Evolutionary conservation across 2,329 filamentous ascomycete species (phyloP), one percentile per base, ranked within the genome.

Genomic region (Harringtonia aguacate): DNA sequence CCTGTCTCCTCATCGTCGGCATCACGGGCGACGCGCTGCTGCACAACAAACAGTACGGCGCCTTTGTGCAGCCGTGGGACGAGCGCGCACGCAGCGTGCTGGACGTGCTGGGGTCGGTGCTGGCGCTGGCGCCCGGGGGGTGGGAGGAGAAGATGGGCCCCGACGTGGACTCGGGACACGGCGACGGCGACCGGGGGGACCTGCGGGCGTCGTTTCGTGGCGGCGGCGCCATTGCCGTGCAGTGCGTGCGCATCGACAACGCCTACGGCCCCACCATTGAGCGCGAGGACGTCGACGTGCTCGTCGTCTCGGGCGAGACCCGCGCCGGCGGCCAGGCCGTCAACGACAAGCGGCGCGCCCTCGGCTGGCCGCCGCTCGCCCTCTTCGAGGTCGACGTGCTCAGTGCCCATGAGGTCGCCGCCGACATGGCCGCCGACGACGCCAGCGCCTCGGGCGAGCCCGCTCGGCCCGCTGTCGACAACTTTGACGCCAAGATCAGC

Each of bases 311-410:
- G 7, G 81, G 77, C 13, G 92, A 98, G 67, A 97, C 92, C 15
- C 75, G 86, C 42, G 73, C 79, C 2, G 92, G 92, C 29, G 92
- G 89, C 6, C 69, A 77, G 47, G 85, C 85, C 0, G 86, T 98
- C 52, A 98, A 98, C 58, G 73, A 83, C n/a, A 85, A 82, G 59
- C 76, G 92, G 36, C 65, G 57, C 24, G 83, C 85, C 53, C 82
- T 81, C 48, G 85, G 84, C 3, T 95, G 87, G 88, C 66, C 69
- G 30, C 62, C 69, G 21, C 68, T 98, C 33, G 79, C 87, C 22
- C 75, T 94, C 1, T 95, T 87, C 55, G 89, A 94, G 59, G 86
- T 97, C 24, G 86, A 92, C 55, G 86, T 97, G 14, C 71, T 98
- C 15, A 84, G 90, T 61, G 74, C 79, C 3, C 70, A 74, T 33